phyloP scores from a whole-genome alignment of 2,329 filamentous ascomycete genomes.

The Neopestalotiopsis clavispora region DNA sequence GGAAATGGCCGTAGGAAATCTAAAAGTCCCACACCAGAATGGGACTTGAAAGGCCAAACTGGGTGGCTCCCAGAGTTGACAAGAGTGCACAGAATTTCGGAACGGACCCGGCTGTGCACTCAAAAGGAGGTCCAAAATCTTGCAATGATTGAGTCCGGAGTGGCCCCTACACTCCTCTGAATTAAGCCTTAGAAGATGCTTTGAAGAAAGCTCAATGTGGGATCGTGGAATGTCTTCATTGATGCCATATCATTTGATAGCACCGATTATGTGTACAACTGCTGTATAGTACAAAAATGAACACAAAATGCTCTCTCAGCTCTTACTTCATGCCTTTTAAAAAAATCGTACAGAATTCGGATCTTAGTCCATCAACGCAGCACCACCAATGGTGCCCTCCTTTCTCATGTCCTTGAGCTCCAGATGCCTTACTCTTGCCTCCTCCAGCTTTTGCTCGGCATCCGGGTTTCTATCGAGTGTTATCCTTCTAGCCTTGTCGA shows the following conservation, averaged over 20 bases:
- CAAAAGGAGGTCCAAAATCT: neutral
- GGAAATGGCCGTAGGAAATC: neutral
- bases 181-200: neutral
- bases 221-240: conserved; percentile 11
- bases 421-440: conserved; percentile 55
- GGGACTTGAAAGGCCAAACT: neutral
- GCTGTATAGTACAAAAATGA: conserved; percentile 32
- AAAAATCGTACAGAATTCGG: conserved; percentile 23
- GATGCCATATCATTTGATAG: conserved; percentile 2
- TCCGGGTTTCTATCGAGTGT: conserved; percentile 53
- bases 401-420: conserved; percentile 57
- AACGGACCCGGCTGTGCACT: neutral
- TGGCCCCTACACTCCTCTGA: neutral
- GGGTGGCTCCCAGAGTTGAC: neutral
- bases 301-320: conserved; percentile 9
- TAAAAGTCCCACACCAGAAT: neutral
- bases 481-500: conserved; percentile 49
- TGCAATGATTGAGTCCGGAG: neutral
- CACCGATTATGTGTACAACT: conserved; percentile 31
- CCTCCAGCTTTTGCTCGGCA: conserved; percentile 49
- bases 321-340: conserved; percentile 4
- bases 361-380: conserved; percentile 24
- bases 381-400: conserved; percentile 44
- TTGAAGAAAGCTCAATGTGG: neutral
- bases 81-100: neutral